These are phyloP conservation scores for Chrysoporthe deuterocubensis DNA, from an alignment of 2,329 filamentous ascomycete genomes.

Conservation along the genomic window DNA sequence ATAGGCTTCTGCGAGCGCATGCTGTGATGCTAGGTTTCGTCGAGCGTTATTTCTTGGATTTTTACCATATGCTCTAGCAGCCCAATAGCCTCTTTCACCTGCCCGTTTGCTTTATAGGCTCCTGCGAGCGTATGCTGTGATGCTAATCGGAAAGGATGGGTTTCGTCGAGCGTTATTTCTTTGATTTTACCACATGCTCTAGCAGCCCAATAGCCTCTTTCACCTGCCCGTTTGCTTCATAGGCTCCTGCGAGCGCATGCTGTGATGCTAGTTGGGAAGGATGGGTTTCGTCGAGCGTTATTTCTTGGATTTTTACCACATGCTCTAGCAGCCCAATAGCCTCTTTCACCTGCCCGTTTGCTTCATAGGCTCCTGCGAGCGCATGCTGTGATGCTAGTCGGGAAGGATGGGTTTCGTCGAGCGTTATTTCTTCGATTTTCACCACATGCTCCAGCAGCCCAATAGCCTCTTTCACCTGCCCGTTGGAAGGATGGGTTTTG, in stretches of 20 bases:
- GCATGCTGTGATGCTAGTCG: too few relatives aligned
- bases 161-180: neutral
- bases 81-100: neutral
- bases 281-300: neutral
- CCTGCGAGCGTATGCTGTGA: neutral
- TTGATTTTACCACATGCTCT: neutral
- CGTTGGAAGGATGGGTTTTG: too few relatives aligned
- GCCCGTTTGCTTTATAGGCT: neutral
- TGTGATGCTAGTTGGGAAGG: neutral
- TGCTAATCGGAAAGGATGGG: neutral
- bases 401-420: too few relatives aligned
- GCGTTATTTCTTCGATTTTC: too few relatives aligned
- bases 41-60: neutral
- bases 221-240: neutral
- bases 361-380: too few relatives aligned
- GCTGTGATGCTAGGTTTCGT: neutral
- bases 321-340: neutral
- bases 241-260: neutral
- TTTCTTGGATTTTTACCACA: neutral
- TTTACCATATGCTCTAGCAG: neutral
- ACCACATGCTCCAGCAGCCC: too few relatives aligned
- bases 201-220: neutral
- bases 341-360: too few relatives aligned
- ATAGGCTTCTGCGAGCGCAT: neutral
- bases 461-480: too few relatives aligned